A percentile compares a stretch with the other conserved stretches of the same genome.
Evolutionary conservation across 2,329 filamentous ascomycete species (phyloP).

Genomic region (Pyrenochaeta sp.): DNA sequence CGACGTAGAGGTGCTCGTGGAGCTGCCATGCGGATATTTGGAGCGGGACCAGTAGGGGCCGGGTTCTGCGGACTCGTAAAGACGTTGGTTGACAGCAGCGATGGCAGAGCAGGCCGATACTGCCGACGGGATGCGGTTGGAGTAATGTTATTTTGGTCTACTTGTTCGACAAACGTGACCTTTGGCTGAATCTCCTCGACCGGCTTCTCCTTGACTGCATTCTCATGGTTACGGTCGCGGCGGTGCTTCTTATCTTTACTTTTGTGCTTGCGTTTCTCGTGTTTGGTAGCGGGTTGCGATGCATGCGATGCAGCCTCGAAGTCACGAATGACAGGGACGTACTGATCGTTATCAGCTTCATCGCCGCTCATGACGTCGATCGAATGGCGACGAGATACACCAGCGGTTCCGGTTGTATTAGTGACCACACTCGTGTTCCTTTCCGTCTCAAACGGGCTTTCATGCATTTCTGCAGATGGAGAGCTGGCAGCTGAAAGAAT

Average conservation of each 20-base stretch:
- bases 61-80: slow-evolving; percentile 61
- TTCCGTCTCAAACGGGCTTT: slow-evolving; percentile 49
- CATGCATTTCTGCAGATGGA: slow-evolving; percentile 52
- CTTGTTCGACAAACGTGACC: slow-evolving; percentile 53
- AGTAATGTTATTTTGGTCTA: slow-evolving; percentile 29
- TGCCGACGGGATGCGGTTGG: slow-evolving; percentile 65
- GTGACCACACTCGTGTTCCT: slow-evolving; percentile 31
- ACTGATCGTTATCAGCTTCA: slow-evolving; percentile 61
- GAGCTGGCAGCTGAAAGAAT: slow-evolving; percentile 57
- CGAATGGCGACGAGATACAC: slow-evolving; percentile 46
- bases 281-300: slow-evolving; percentile 48
- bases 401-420: slow-evolving; percentile 25
- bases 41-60: slow-evolving; percentile 41
- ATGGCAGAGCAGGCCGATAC: slow-evolving; percentile 68
- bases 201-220: slow-evolving; percentile 37
- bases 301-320: slow-evolving; percentile 54
- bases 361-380: slow-evolving; percentile 60
- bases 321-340: slow-evolving; percentile 56
- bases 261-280: slow-evolving; percentile 52
- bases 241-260: slow-evolving; percentile 58
- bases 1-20: slow-evolving; percentile 41
- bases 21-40: slow-evolving; percentile 44
- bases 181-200: slow-evolving; percentile 22
- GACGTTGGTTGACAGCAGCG: slow-evolving; percentile 74
- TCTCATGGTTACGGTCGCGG: slow-evolving; percentile 49